phyloP scores from a whole-genome alignment of 2,329 filamentous ascomycete species.

The Lasiodiplodia theobromae region DNA sequence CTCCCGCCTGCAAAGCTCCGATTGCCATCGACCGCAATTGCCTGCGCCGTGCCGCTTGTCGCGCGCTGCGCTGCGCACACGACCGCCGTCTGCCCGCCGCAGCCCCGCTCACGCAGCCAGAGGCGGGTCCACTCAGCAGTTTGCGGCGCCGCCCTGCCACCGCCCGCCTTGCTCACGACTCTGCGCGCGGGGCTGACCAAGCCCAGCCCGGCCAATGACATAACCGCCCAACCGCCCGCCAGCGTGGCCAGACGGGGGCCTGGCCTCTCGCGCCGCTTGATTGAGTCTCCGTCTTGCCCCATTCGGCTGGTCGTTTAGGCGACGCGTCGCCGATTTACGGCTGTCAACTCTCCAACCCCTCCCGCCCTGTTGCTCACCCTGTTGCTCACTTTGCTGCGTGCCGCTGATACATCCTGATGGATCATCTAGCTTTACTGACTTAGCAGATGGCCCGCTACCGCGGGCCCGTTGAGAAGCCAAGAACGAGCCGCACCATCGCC shows the following conservation, averaged over 20 bases:
- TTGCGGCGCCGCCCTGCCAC: background rate
- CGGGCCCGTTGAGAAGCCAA: slow-evolving; percentile 8
- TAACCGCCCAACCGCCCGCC: slow-evolving; percentile 10
- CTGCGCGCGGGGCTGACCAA: slow-evolving; percentile 27
- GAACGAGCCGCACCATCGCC: background rate
- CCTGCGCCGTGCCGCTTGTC: background rate
- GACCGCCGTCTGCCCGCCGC: background rate
- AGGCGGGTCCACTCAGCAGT: background rate
- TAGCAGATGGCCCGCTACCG: background rate
- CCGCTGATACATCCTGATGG: background rate
- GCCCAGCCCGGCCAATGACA: slow-evolving; percentile 16
- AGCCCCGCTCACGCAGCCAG: background rate
- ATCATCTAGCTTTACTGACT: background rate
- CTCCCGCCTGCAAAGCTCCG: slow-evolving; percentile 11
- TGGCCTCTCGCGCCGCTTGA: background rate
- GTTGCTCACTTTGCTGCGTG: background rate
- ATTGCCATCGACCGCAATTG: slow-evolving; percentile 16
- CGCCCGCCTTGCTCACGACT: slow-evolving; percentile 6
- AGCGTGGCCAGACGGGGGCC: slow-evolving; percentile 21
- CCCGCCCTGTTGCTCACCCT: slow-evolving; percentile 4
- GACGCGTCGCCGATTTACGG: slow-evolving; percentile 20
- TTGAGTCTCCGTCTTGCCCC: slow-evolving; percentile 5
- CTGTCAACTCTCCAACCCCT: slow-evolving; percentile 13
- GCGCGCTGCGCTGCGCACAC: background rate
- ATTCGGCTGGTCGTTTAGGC: background rate